Evolutionary conservation across 768 basidiomycete species (phyloP).

Genomic region (Podaxis carcinomalis): DNA sequence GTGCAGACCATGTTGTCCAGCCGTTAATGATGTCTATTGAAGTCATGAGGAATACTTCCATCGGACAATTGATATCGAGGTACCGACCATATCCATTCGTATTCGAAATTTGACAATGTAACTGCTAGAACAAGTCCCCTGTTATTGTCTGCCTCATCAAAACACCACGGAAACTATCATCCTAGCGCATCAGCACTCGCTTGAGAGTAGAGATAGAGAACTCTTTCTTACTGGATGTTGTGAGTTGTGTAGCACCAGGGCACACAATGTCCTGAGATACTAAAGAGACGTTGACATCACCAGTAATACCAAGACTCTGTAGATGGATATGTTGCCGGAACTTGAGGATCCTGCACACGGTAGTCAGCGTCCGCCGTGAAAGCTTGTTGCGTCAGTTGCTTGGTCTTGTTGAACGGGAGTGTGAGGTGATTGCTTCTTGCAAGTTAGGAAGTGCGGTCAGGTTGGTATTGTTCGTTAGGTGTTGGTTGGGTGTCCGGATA

Average conservation of each 20-base stretch:
- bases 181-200: neutral
- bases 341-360: neutral
- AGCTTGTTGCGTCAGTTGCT: neutral
- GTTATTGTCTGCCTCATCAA: neutral
- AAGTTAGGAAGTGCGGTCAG: neutral
- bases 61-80: neutral
- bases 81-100: neutral
- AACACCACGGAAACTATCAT: neutral
- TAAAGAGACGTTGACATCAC: neutral
- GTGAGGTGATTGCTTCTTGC: neutral
- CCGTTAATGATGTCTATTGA: neutral
- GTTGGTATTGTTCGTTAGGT: neutral
- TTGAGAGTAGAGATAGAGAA: neutral
- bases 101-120: neutral
- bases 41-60: neutral
- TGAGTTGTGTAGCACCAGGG: neutral
- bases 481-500: neutral
- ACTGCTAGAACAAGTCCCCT: neutral
- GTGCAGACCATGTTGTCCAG: neutral
- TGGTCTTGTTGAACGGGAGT: conserved; percentile 5
- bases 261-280: neutral
- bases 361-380: neutral
- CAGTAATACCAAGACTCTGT: too few species aligned
- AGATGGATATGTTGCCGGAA: neutral
- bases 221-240: neutral